Conservation (phyloP, 768 basidiomycete genomes). For the Trametes coccinea region DNA sequence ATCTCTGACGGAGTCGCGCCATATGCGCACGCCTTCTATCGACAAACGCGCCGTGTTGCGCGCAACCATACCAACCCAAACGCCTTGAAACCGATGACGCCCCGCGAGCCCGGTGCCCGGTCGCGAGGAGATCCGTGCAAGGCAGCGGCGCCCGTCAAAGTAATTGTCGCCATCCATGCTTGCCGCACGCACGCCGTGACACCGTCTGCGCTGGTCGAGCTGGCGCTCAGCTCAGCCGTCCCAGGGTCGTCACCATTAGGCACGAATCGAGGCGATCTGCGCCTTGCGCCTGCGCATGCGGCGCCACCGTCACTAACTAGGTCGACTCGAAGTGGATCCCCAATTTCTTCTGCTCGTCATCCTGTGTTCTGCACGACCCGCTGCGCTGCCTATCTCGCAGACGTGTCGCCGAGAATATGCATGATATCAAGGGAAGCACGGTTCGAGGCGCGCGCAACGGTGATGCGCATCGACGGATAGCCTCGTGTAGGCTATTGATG, state of each 20-base stretch:
- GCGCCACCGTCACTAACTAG: neutral
- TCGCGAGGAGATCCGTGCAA: neutral
- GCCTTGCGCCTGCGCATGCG: neutral
- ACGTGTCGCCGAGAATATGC: too few relatives aligned
- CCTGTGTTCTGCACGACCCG: neutral
- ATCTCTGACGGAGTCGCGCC: neutral
- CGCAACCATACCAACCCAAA: neutral
- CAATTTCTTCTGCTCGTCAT: neutral
- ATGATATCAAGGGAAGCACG: neutral
- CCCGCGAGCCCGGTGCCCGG: neutral
- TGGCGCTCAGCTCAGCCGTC: neutral
- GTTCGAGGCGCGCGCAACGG: neutral
- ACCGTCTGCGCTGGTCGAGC: neutral
- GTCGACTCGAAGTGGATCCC: neutral
- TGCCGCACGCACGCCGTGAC: neutral
- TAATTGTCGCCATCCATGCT: neutral
- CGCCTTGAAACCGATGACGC: neutral
- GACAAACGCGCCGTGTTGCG: neutral
- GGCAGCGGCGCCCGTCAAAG: neutral
- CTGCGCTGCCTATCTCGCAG: too few relatives aligned
- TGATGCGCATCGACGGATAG: constrained; percentile 2
- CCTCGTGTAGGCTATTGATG: constrained; percentile 1
- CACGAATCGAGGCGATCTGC: constrained; percentile 4
- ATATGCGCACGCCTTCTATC: neutral
- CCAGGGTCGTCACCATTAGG: neutral